Conservation (phyloP, 2,329 filamentous ascomycete genomes). For the Myotisia sp. region DNA sequence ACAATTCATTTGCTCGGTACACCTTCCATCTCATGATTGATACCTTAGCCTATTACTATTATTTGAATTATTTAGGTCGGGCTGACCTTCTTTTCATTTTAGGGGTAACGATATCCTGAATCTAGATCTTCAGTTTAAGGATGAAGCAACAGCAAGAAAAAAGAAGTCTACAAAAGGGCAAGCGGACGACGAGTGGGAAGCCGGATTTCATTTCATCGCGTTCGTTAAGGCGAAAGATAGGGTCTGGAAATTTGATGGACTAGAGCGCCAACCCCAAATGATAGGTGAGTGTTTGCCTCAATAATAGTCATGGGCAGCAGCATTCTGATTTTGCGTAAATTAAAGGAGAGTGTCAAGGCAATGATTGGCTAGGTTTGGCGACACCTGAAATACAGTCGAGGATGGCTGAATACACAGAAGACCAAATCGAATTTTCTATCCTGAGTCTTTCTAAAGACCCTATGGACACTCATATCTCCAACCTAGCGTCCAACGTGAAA, state of each 20-base stretch:
- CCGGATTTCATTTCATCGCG: conserved; percentile 74
- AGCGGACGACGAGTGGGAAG: conserved; percentile 39
- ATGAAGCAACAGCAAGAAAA: conserved; percentile 28
- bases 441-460: conserved; percentile 60
- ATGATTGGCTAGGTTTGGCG: conserved; percentile 54
- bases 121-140: conserved; percentile 49
- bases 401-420: conserved; percentile 53
- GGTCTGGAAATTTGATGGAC: conserved; percentile 80
- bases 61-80: too few species aligned
- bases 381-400: conserved; percentile 50
- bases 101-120: conserved; percentile 64
- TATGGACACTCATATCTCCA: conserved; percentile 32
- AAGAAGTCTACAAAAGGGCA: conserved; percentile 25
- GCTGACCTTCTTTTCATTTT: too few species aligned
- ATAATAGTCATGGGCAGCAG: not conserved
- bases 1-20: conserved; percentile 73
- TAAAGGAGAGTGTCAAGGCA: conserved; percentile 27
- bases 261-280: conserved; percentile 55
- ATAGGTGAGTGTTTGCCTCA: conserved; percentile 34
- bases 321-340: not conserved
- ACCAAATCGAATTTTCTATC: conserved; percentile 59
- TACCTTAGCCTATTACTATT: not conserved
- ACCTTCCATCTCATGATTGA: conserved; percentile 10
- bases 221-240: conserved; percentile 62
- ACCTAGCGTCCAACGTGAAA: conserved; percentile 34